Conservation (phyloP, 2,329 filamentous ascomycete species). For the Chalaropsis ovoidea region DNA sequence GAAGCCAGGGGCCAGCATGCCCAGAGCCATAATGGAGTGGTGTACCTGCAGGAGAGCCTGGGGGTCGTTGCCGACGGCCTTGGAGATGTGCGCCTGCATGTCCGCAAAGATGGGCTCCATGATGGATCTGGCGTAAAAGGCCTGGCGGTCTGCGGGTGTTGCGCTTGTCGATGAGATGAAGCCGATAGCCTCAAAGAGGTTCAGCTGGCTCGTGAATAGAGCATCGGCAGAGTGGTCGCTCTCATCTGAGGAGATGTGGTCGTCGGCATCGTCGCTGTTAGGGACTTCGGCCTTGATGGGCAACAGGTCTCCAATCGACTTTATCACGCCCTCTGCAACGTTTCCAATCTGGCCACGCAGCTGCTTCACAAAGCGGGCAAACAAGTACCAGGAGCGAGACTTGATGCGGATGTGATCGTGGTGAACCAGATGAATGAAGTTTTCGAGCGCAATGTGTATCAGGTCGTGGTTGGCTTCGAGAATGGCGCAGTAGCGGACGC, state of each 20-base stretch:
- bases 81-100: constrained; percentile 66
- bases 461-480: constrained; percentile 76
- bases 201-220: constrained; percentile 81
- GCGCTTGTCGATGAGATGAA: constrained; percentile 74
- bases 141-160: constrained; percentile 75
- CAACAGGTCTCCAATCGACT: constrained; percentile 78
- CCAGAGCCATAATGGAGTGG: constrained; percentile 91
- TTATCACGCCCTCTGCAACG: constrained; percentile 82
- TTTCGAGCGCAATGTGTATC: constrained; percentile 79
- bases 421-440: constrained; percentile 83
- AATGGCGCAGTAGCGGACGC: constrained; percentile 83
- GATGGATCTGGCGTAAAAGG: constrained; percentile 74
- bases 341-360: constrained; percentile 75
- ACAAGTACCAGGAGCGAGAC: constrained; percentile 91
- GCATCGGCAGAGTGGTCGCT: constrained; percentile 83
- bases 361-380: constrained; percentile 84
- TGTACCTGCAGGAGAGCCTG: constrained; percentile 82
- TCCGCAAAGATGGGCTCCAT: constrained; percentile 85
- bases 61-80: constrained; percentile 70
- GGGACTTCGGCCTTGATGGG: constrained; percentile 84
- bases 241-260: constrained; percentile 92
- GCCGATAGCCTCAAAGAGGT: constrained; percentile 88
- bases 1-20: constrained; percentile 83
- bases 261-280: constrained; percentile 62
- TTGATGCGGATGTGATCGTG: constrained; percentile 79